Base-by-base conservation (phyloP, 2,329 filamentous ascomycete genomes). In the Aureobasidium sp. region DNA sequence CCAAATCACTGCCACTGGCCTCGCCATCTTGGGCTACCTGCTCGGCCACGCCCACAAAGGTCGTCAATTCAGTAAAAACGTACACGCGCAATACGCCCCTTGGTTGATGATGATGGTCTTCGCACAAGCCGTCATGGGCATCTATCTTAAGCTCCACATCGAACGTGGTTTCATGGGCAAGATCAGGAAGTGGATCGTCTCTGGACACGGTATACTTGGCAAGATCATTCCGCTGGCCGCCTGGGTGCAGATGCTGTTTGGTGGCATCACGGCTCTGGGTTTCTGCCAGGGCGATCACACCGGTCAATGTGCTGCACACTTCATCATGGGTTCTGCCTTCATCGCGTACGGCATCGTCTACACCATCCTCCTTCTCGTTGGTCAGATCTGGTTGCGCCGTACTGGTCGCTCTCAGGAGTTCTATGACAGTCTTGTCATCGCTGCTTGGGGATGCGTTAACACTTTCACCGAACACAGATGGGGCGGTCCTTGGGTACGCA, bases 261-360 rank as follows among this genome's bases (percentile, higher is more conserved):
- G 94, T 56, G 94, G 91, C 42, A 97, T 99, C 70, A 93, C 93
- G 0, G 82, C 89, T 4, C 80, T 96, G 62, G 94, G 94, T 25
- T 97, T 96, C 79, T 99, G 94, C 74, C 89, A 47, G 17, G 91
- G 82, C 60, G 92, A 97, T 63, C 93, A 99, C 71, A 74, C 91
- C 1, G 93, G 92, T 36, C 94, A 99, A 75, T 99, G 94, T 75
- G 78, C 90, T 45, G 94, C 94, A 1, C 94, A 99, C 75, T 99
- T 97, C 75, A 99, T 97, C 75, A 99, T 99, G 94, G 94, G 94
- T 48, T 88, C 89, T 67, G 92, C 93, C 0, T 99, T 99, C 73
- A 93, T 99, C 68, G 94, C 84, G 34, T 99, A 99, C 70, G 94
- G 90, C 31, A 88, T 97, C 61, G 73, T 96, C 41, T 82, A 99